Conservation (phyloP, 1,284 basidiomycete genomes). For the Vanrija humicola region DNA sequence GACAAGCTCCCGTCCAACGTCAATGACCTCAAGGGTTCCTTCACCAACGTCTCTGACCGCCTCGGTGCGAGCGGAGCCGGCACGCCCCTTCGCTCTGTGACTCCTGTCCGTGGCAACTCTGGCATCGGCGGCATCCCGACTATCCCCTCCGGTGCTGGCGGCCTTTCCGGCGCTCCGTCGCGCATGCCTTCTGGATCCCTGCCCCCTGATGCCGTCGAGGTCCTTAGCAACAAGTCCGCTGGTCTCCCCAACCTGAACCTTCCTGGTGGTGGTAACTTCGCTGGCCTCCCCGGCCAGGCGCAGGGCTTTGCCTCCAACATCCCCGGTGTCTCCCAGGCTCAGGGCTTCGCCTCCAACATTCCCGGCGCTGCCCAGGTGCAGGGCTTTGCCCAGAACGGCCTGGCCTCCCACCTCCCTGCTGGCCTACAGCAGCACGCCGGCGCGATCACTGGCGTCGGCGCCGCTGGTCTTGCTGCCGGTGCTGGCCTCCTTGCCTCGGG, state of each 20-base stretch:
- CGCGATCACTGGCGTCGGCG: neutral
- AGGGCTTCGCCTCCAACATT: neutral
- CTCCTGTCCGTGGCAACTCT: constrained; percentile 2
- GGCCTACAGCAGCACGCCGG: neutral
- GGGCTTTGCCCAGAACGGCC: neutral
- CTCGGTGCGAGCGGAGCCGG: neutral
- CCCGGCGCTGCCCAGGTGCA: neutral
- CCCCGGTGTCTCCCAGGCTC: neutral
- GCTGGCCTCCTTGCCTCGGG: neutral
- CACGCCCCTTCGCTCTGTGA: neutral
- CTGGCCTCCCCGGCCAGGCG: neutral
- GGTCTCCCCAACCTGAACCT: neutral
- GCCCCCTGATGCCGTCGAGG: neutral
- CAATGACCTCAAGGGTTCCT: neutral
- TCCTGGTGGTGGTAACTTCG: neutral
- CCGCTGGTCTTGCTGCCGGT: neutral
- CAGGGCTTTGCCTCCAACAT: neutral
- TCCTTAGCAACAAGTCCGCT: neutral
- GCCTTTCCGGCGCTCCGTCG: neutral
- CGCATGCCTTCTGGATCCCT: neutral
- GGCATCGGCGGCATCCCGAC: neutral
- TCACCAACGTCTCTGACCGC: too few species aligned
- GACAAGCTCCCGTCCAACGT: neutral
- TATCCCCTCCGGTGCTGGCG: constrained; percentile 1
- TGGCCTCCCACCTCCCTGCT: neutral